phyloP scores from a whole-genome alignment of 164 flowering plant species.

The Vitis labrusca region DNA sequence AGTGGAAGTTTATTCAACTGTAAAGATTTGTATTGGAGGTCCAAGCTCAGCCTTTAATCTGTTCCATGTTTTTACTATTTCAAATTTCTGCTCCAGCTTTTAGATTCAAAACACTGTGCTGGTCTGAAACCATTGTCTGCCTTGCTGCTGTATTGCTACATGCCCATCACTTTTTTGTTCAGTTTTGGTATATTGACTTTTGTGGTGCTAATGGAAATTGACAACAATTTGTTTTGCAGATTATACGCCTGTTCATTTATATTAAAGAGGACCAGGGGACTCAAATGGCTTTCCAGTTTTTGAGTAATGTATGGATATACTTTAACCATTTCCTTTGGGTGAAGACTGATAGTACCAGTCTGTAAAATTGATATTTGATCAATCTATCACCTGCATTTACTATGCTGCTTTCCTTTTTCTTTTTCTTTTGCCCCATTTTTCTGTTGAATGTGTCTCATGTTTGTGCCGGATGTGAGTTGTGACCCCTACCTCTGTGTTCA shows the following conservation, averaged over 20 bases:
- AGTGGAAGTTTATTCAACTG: too few species aligned
- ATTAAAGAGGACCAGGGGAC: slow-evolving; percentile 75
- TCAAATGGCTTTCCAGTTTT: slow-evolving; percentile 71
- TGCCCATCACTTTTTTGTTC: not conserved
- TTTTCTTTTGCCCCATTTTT: not conserved
- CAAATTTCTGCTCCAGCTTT: too few species aligned
- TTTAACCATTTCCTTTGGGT: not conserved
- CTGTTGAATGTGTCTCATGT: not conserved
- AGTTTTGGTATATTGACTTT: not conserved
- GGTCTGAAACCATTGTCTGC: too few species aligned
- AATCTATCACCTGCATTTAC: not conserved
- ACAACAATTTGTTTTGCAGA: slow-evolving; percentile 49
- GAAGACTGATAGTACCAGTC: not conserved
- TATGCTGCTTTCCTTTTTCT: not conserved
- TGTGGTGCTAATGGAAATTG: slow-evolving; percentile 8
- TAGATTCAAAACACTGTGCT: too few species aligned
- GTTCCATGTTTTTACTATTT: too few species aligned
- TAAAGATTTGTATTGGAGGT: too few species aligned
- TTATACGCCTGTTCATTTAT: slow-evolving; percentile 74
- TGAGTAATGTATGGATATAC: slow-evolving; percentile 66
- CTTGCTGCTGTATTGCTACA: not conserved
- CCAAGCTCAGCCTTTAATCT: too few species aligned
- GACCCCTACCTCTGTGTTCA: too few species aligned
- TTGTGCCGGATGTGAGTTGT: not conserved
- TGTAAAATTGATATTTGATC: not conserved